Percentiles rank a stretch among this genome's conserved stretches.
phyloP scores from a whole-genome alignment of 164 flowering plant genomes.

The Taxillus chinensis region DNA sequence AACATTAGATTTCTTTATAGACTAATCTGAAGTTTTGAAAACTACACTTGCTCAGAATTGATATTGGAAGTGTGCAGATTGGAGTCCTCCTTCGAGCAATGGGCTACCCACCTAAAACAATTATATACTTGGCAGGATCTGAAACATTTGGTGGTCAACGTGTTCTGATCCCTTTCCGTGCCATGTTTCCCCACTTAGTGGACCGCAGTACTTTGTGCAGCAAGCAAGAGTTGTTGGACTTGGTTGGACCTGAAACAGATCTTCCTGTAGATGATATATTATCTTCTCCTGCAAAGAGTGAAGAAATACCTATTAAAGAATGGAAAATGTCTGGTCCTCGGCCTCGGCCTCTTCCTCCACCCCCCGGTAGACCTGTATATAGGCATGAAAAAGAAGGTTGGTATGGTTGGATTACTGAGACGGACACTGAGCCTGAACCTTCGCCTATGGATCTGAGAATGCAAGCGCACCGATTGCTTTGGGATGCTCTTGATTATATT shows the following conservation, averaged over 20 bases:
- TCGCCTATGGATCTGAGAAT: slow-evolving; percentile 57
- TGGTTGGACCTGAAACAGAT: slow-evolving; percentile 66
- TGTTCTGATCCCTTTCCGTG: slow-evolving; percentile 77
- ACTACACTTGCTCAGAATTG: background rate
- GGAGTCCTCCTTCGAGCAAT: slow-evolving; percentile 85
- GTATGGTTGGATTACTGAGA: slow-evolving; percentile 95
- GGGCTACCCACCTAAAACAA: slow-evolving; percentile 86
- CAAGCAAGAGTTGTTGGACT: slow-evolving; percentile 45
- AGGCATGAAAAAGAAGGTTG: slow-evolving; percentile 96
- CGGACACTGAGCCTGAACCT: slow-evolving; percentile 71
- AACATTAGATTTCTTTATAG: too few relatives aligned
- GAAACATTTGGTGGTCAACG: slow-evolving; percentile 95
- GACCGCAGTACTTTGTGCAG: slow-evolving; percentile 82
- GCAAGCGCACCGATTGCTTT: slow-evolving; percentile 81
- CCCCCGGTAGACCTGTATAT: slow-evolving; percentile 87
- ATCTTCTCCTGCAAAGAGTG: slow-evolving; percentile 49
- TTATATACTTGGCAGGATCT: slow-evolving; percentile 77
- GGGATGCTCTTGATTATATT: slow-evolving; percentile 93
- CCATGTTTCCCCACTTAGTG: slow-evolving; percentile 73
- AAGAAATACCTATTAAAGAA: slow-evolving; percentile 52
- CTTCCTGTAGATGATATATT: slow-evolving; percentile 30
- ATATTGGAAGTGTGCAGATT: slow-evolving; percentile 44
- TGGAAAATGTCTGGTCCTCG: slow-evolving; percentile 95
- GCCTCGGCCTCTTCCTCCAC: slow-evolving; percentile 99
- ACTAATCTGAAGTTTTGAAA: background rate